These are phyloP conservation scores for Vicia faba DNA, from an alignment of 306 rosid species.

Conservation along the genomic window DNA sequence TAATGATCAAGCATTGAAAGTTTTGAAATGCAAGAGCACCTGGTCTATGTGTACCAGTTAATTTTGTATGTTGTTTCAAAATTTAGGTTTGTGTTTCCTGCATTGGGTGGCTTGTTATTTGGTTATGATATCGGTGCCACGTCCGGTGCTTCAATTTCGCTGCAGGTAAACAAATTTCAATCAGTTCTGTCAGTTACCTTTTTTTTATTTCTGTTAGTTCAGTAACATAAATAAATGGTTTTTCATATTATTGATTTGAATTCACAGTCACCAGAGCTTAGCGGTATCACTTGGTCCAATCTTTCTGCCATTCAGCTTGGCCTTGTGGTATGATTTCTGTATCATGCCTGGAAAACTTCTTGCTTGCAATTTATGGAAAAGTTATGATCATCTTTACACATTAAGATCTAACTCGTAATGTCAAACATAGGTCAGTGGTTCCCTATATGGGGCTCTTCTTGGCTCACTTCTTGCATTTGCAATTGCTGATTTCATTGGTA, in stretches of 20 bases:
- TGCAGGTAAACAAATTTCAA: constrained; percentile 62
- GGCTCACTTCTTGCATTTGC: constrained; percentile 81
- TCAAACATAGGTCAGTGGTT: constrained; percentile 78
- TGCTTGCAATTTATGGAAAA: constrained; percentile 21
- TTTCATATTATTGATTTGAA: constrained; percentile 33
- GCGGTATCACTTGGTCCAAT: constrained; percentile 83
- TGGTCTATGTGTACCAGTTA: constrained; percentile 4
- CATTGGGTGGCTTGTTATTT: constrained; percentile 93
- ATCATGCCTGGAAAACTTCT: constrained; percentile 19
- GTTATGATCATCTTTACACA: constrained; percentile 18
- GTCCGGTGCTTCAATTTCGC: constrained; percentile 84
- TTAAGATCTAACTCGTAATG: constrained; percentile 21
- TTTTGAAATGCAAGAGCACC: neutral
- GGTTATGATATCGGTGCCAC: constrained; percentile 99
- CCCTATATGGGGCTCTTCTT: constrained; percentile 92
- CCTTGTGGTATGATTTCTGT: constrained; percentile 74
- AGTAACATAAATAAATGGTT: neutral
- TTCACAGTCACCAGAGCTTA: constrained; percentile 88
- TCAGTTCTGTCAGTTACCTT: constrained; percentile 17
- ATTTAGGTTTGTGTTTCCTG: constrained; percentile 89
- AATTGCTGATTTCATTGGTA: constrained; percentile 91
- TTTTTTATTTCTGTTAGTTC: neutral
- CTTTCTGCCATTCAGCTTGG: constrained; percentile 85
- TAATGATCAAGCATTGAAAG: no score
- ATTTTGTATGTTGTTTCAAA: constrained; percentile 29